Conservation (phyloP, 129 eudicot species). For the Cynara cardunculus region DNA sequence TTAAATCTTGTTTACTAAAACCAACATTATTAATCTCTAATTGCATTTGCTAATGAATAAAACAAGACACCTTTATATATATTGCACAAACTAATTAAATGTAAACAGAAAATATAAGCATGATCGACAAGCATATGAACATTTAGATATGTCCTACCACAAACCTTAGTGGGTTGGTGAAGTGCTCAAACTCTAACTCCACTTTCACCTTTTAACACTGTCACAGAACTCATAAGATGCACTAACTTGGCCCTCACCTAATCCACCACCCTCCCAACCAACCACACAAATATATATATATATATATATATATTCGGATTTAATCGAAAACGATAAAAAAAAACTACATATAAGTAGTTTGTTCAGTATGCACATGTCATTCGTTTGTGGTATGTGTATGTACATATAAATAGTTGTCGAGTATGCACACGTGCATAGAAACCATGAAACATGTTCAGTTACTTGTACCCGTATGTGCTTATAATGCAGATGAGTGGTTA, state of each 20-base stretch:
- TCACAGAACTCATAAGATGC: slow-evolving; percentile 16
- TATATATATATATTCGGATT: too few species aligned
- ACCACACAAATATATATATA: not conserved
- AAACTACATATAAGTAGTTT: too few species aligned
- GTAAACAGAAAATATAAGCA: too few species aligned
- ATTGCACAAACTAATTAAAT: not conserved
- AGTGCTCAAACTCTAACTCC: slow-evolving; percentile 26
- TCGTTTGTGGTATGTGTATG: too few species aligned
- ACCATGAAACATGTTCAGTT: too few species aligned
- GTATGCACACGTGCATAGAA: not conserved
- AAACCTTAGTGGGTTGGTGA: slow-evolving; percentile 1
- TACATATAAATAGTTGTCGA: too few species aligned
- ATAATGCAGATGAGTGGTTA: too few species aligned
- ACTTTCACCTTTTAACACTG: slow-evolving; percentile 10
- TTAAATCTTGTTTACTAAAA: too few species aligned
- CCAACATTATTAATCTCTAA: not conserved
- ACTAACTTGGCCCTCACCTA: slow-evolving; percentile 21
- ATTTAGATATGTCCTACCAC: not conserved
- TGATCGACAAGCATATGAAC: not conserved
- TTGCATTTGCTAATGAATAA: not conserved
- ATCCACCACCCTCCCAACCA: slow-evolving; percentile 5
- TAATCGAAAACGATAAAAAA: too few species aligned
- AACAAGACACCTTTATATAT: not conserved
- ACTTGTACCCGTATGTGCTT: too few species aligned
- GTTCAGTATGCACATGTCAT: too few species aligned